Evolutionary conservation across 2,329 filamentous ascomycete species (phyloP).

Genomic region (Xenosphaeropsis pyriputrescens): DNA sequence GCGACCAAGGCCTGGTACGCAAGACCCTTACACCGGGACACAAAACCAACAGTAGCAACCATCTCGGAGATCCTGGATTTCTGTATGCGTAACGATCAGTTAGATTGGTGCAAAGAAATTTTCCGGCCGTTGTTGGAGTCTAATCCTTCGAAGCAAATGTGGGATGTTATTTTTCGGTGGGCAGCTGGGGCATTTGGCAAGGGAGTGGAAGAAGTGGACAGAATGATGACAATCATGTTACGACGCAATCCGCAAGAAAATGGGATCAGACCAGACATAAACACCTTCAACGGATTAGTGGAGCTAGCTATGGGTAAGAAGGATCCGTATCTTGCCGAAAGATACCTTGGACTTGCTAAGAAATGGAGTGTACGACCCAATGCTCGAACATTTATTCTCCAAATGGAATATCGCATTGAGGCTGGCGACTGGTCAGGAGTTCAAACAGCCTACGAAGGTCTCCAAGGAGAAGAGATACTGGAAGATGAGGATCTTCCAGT

Average conservation of each 20-base stretch:
- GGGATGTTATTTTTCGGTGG: conserved; percentile 65
- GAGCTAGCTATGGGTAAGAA: conserved; percentile 54
- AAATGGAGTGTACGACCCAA: conserved; percentile 54
- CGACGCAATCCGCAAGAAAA: conserved; percentile 29
- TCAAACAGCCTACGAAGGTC: conserved; percentile 44
- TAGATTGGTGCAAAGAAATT: conserved; percentile 45
- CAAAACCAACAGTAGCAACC: neutral
- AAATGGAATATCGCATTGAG: conserved; percentile 63
- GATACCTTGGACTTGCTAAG: conserved; percentile 52
- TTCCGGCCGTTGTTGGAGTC: conserved; percentile 30
- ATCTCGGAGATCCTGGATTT: conserved; percentile 41
- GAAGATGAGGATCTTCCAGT: conserved; percentile 44
- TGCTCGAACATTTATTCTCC: conserved; percentile 54
- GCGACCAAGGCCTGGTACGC: conserved; percentile 55
- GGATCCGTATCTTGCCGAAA: conserved; percentile 58
- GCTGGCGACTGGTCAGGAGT: conserved; percentile 60
- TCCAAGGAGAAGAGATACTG: conserved; percentile 38
- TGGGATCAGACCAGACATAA: conserved; percentile 42
- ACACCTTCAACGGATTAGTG: conserved; percentile 66
- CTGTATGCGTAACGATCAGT: conserved; percentile 40
- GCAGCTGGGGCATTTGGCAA: conserved; percentile 55
- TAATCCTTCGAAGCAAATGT: conserved; percentile 36
- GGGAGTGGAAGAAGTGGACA: conserved; percentile 54
- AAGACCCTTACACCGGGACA: conserved; percentile 26
- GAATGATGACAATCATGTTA: conserved; percentile 58